Percentiles rank a stretch among this genome's conserved stretches.
Conservation (phyloP, 2,329 filamentous ascomycete species). For the Penicillium sp. region DNA sequence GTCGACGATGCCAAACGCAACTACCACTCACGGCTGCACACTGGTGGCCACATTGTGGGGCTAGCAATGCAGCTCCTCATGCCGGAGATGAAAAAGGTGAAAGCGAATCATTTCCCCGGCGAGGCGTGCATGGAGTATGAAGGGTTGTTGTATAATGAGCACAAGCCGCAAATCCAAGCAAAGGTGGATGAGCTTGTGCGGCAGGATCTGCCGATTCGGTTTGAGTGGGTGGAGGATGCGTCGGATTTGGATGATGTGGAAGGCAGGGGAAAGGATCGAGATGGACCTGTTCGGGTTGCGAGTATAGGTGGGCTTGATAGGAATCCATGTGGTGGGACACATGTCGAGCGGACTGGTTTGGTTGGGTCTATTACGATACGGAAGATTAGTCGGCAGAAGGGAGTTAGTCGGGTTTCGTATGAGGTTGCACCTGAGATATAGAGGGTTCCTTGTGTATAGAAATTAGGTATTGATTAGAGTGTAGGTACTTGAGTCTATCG, state of each 20-base stretch:
- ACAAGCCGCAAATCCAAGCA: conserved; percentile 26
- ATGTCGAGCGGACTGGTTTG: conserved; percentile 22
- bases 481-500: not conserved
- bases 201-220: conserved; percentile 18
- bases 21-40: conserved; percentile 29
- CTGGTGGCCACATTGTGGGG: conserved; percentile 29
- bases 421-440: conserved; percentile 15
- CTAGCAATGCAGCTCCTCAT: conserved; percentile 26
- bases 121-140: conserved; percentile 29
- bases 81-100: conserved; percentile 25
- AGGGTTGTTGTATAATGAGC: conserved; percentile 28
- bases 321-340: conserved; percentile 31
- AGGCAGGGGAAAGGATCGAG: conserved; percentile 12
- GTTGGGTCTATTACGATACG: conserved; percentile 25
- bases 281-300: conserved; percentile 23
- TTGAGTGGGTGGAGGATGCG: conserved; percentile 25
- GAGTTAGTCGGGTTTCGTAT: conserved; percentile 28
- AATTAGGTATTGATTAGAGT: not conserved
- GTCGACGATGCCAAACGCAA: conserved; percentile 25
- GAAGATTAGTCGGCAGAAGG: conserved; percentile 29
- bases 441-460: not conserved
- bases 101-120: conserved; percentile 28
- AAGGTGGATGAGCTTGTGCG: conserved; percentile 26
- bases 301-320: conserved; percentile 28
- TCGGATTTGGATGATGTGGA: conserved; percentile 10